Percentiles rank a stretch among this genome's conserved stretches.
These are phyloP conservation scores for Pistacia atlantica DNA, from an alignment of 345 rosid species.

Conservation along the genomic window DNA sequence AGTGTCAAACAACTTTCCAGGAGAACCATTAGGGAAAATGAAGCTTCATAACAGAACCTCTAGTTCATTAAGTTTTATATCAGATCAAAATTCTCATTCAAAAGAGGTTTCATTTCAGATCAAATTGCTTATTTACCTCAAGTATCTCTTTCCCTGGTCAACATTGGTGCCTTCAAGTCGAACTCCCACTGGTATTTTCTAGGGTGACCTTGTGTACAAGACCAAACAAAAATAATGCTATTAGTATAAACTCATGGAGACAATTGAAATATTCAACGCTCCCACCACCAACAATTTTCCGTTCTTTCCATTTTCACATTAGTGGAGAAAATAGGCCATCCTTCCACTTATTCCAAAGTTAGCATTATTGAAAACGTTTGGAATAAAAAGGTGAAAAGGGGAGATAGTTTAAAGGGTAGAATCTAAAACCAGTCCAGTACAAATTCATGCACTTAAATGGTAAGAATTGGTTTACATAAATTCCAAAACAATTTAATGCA, in stretches of 20 bases:
- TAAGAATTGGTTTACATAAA: neutral
- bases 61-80: neutral
- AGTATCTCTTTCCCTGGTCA: slow-evolving; percentile 93
- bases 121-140: slow-evolving; percentile 47
- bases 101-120: slow-evolving; percentile 8
- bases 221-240: slow-evolving; percentile 5
- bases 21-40: neutral
- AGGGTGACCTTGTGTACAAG: slow-evolving; percentile 61
- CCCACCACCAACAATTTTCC: neutral
- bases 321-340: neutral
- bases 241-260: neutral
- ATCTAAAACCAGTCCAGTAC: neutral
- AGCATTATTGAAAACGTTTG: neutral
- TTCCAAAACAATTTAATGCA: neutral
- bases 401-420: neutral
- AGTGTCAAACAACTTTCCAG: slow-evolving; percentile 50
- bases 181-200: slow-evolving; percentile 87
- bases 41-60: neutral
- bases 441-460: neutral
- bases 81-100: neutral
- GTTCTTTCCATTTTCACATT: neutral
- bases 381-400: neutral
- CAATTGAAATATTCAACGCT: neutral
- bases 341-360: neutral
- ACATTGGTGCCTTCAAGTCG: slow-evolving; percentile 79